Percentiles rank a stretch among this genome's conserved stretches.
These are phyloP conservation scores for Carex kokanica DNA, from an alignment of 176 grass and related monocot genomes.

Conservation along the genomic window DNA sequence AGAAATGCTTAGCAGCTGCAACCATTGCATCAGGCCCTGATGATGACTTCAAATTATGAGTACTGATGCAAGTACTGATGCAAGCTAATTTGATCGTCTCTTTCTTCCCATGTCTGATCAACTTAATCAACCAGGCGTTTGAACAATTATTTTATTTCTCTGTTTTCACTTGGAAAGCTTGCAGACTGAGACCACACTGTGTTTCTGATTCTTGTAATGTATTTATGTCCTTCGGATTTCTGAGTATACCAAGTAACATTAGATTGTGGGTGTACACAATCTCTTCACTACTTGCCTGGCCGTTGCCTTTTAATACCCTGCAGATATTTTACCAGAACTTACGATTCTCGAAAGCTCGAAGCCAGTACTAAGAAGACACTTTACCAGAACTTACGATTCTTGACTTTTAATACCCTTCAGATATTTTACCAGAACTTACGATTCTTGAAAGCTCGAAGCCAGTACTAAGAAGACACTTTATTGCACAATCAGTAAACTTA, in stretches of 20 bases:
- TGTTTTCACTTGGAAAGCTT: neutral
- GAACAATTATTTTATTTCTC: neutral
- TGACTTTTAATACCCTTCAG: no score
- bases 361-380: neutral
- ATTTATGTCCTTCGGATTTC: neutral
- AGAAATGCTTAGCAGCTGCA: slow-evolving; percentile 30
- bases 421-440: neutral
- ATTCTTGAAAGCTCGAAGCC: no score
- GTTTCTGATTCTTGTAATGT: slow-evolving; percentile 14
- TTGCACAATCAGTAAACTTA: no score
- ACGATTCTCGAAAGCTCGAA: no score
- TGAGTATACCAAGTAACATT: no score
- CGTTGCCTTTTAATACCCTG: no score
- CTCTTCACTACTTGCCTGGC: no score
- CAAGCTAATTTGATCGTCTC: neutral
- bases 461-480: no score
- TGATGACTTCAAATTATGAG: neutral
- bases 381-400: neutral
- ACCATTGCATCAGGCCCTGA: slow-evolving; percentile 2
- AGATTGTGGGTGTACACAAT: no score
- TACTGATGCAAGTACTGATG: neutral
- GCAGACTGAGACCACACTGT: neutral
- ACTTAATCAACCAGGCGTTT: neutral
- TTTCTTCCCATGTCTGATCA: neutral
- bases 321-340: no score